Evolutionary conservation across 169 alveolate genomes (phyloP).

Genomic region (Miamiensis avidus): DNA sequence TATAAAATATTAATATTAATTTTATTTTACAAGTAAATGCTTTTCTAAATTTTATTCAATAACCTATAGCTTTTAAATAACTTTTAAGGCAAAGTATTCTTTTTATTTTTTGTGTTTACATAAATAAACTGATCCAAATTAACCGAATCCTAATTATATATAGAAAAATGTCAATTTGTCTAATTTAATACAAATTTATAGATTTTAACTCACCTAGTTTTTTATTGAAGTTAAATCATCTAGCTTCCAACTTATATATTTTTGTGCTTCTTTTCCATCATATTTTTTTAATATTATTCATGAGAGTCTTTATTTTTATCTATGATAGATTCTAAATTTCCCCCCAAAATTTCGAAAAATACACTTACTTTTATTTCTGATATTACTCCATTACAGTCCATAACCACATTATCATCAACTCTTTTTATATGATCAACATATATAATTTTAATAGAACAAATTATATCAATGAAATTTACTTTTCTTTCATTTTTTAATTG

Average conservation of each 20-base stretch:
- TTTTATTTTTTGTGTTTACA: constrained; percentile 30
- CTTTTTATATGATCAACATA: not conserved
- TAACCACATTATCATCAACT: constrained; percentile 6
- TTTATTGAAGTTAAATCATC: constrained; percentile 42
- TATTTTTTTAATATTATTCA: constrained; percentile 35
- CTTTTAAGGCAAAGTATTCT: constrained; percentile 40
- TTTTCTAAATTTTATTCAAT: constrained; percentile 41
- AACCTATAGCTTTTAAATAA: constrained; percentile 36
- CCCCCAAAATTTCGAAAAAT: constrained; percentile 39
- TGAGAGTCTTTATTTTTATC: constrained; percentile 35
- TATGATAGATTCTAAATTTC: constrained; percentile 23
- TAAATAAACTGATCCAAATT: constrained; percentile 47
- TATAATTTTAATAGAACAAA: too few species aligned
- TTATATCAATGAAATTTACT: not conserved
- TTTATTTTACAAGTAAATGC: constrained; percentile 15
- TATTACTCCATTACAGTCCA: constrained; percentile 10
- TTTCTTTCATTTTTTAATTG: constrained; percentile 5
- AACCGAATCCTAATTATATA: constrained; percentile 36
- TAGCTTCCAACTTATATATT: constrained; percentile 24
- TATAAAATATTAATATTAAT: not conserved
- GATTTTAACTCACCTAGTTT: constrained; percentile 16
- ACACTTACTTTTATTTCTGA: constrained; percentile 32
- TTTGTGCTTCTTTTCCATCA: constrained; percentile 10
- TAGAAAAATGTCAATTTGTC: not conserved
- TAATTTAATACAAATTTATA: constrained; percentile 2